Base-by-base conservation (phyloP, 140 eudicot genomes). In the Eryngium alpinum region DNA sequence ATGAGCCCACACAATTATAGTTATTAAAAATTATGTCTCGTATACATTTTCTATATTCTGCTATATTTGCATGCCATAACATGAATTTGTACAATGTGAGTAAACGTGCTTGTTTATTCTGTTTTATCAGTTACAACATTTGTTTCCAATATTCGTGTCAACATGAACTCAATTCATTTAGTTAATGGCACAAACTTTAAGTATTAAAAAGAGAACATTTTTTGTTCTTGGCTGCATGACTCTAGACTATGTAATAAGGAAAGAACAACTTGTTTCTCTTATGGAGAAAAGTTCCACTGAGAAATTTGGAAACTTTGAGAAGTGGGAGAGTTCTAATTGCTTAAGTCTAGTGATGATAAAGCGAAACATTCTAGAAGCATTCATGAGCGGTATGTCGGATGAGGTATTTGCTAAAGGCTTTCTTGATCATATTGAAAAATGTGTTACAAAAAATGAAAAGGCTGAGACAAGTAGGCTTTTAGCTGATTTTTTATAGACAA, bases 261-360 rank as follows among this genome's bases (percentile, higher is more conserved):
- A 52, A 52, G 27, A 31, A 31, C 50, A 32, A 31, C 52, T n/a
- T 34, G 52, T 51, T 34, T 34, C 77, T 72, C 77, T 72, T 31
- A 72, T 51, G 21, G 53, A 72, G 21, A 33, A 34, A 52, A 52
- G 59, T 52, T 52, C 59, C 17, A 9, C 59, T 52, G 0, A 2
- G 2, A 52, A 52, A 52, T 52, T 52, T n/a, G n/a, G n/a, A 19
- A 52, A 52, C 59, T 52, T 52, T 52, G 59, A 52, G 59, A 52
- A 52, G 59, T 52, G 59, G 7, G 57, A 79, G 13, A 32, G 34
- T 34, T 62, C 59, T 46, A 79, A 62, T 25, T 34, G 34, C 74
- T 22, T 79, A 62, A 33, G 74, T 50, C 75, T 79, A 5, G 34
- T 62, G 38, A 79, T 79, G 19, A 79, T 79, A 10, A 79, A 79